These are phyloP conservation scores for Calonectria naviculata DNA, from an alignment of 2,329 filamentous ascomycete genomes.

Conservation along the genomic window DNA sequence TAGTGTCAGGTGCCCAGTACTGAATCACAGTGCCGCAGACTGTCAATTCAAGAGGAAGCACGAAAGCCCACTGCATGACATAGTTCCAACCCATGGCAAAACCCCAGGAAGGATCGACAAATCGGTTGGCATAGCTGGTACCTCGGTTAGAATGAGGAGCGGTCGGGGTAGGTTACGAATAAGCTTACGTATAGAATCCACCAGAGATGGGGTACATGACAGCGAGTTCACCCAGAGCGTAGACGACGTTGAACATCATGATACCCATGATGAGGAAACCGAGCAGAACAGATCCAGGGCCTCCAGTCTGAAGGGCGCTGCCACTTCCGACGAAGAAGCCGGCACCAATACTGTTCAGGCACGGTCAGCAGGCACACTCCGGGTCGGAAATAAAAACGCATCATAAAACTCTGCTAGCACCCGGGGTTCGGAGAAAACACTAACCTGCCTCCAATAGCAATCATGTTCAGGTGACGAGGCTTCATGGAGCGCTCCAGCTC, in stretches of 20 bases:
- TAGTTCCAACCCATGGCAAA: conserved; percentile 61
- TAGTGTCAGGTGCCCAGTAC: conserved; percentile 59
- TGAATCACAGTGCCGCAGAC: conserved; percentile 60
- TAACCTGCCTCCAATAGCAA: conserved; percentile 42
- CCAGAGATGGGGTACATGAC: conserved; percentile 58
- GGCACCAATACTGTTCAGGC: conserved; percentile 58
- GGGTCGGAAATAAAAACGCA: not conserved
- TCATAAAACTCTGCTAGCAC: not conserved
- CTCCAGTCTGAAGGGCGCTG: conserved; percentile 50
- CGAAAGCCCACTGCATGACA: conserved; percentile 57
- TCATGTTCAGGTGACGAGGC: conserved; percentile 42
- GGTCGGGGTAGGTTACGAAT: not conserved
- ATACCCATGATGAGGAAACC: conserved; percentile 67
- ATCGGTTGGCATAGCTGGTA: conserved; percentile 60
- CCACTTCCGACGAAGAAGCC: conserved; percentile 71
- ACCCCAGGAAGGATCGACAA: conserved; percentile 65
- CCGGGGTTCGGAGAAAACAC: not conserved
- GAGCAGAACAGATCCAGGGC: conserved; percentile 55
- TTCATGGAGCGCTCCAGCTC: conserved; percentile 40
- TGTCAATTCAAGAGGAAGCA: conserved; percentile 60
- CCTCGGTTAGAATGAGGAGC: conserved; percentile 4
- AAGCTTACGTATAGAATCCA: conserved; percentile 61
- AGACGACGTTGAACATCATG: conserved; percentile 72
- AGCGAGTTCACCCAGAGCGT: conserved; percentile 67
- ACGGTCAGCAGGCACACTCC: not conserved